Evolutionary conservation across 2,329 filamentous ascomycete species (phyloP).

Genomic region (Diaporthe helianthi): DNA sequence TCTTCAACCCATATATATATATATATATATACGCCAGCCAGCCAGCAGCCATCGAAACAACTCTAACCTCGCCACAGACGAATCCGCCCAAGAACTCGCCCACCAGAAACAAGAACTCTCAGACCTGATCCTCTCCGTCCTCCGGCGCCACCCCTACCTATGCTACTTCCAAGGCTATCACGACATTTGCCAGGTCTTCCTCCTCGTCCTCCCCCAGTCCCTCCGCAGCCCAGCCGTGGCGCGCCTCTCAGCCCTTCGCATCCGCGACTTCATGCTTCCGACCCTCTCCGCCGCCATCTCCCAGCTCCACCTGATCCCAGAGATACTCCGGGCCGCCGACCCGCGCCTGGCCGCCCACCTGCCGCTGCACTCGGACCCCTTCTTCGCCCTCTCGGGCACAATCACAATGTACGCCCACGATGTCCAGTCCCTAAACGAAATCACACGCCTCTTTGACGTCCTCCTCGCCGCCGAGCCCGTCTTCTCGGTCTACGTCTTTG

Average conservation of each 20-base stretch:
- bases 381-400: conserved; percentile 91
- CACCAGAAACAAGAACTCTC: conserved; percentile 79
- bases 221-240: conserved; percentile 70
- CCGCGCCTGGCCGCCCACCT: conserved; percentile 76
- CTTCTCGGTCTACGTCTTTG: conserved; percentile 90
- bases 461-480: conserved; percentile 87
- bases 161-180: conserved; percentile 99
- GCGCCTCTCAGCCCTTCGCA: conserved; percentile 86
- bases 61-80: conserved; percentile 55
- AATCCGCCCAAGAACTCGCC: conserved; percentile 72
- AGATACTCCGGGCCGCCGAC: conserved; percentile 78
- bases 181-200: conserved; percentile 95
- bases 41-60: not conserved
- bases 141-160: conserved; percentile 82
- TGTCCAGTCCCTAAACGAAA: conserved; percentile 87
- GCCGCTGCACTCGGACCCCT: conserved; percentile 75
- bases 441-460: conserved; percentile 90
- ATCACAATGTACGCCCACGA: conserved; percentile 97
- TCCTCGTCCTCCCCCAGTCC: conserved; percentile 77
- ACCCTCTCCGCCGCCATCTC: conserved; percentile 79
- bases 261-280: conserved; percentile 97
- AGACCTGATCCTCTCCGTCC: conserved; percentile 78
- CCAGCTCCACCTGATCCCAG: conserved; percentile 87
- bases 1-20: too few relatives aligned
- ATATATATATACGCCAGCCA: too few relatives aligned